These are phyloP conservation scores for Aspergillus floridensis DNA, from an alignment of 2,329 filamentous ascomycete genomes.

Conservation along the genomic window DNA sequence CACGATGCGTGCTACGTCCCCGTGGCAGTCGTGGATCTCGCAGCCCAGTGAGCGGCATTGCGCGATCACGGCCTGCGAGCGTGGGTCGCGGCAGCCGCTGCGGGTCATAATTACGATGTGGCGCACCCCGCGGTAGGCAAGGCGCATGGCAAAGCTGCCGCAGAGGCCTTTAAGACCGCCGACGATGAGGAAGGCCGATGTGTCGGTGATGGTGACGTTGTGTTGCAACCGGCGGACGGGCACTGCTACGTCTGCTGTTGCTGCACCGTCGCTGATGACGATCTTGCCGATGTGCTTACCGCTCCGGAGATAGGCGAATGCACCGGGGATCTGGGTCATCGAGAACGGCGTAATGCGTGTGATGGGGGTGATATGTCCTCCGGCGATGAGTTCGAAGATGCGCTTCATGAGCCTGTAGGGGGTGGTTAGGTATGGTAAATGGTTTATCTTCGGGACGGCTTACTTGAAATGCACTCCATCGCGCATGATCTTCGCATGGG, in stretches of 20 bases:
- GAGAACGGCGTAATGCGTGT: slow-evolving; percentile 2
- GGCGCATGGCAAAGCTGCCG: slow-evolving; percentile 10
- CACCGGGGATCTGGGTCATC: slow-evolving; percentile 13
- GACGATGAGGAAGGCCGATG: slow-evolving; percentile 9
- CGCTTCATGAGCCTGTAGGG: background rate
- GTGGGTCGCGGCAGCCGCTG: slow-evolving; percentile 7
- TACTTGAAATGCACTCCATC: background rate
- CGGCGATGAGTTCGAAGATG: background rate
- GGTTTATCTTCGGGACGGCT: background rate
- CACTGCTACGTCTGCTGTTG: background rate
- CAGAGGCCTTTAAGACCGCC: slow-evolving; percentile 14
- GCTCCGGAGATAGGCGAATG: slow-evolving; percentile 31
- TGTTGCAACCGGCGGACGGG: background rate
- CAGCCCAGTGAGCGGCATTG: slow-evolving; percentile 1
- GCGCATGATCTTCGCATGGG: background rate
- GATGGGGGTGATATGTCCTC: slow-evolving; percentile 4
- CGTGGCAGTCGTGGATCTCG: background rate
- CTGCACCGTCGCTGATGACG: slow-evolving; percentile 27
- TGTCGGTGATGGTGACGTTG: background rate
- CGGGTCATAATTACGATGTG: slow-evolving; percentile 11
- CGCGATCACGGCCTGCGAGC: slow-evolving; percentile 4
- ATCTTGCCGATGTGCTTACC: slow-evolving; percentile 42
- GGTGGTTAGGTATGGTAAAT: background rate
- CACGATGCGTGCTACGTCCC: slow-evolving; percentile 13
- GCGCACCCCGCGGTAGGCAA: slow-evolving; percentile 8